phyloP scores from a whole-genome alignment of 78 protist genomes.

The Dictyostelium firmibasis region DNA sequence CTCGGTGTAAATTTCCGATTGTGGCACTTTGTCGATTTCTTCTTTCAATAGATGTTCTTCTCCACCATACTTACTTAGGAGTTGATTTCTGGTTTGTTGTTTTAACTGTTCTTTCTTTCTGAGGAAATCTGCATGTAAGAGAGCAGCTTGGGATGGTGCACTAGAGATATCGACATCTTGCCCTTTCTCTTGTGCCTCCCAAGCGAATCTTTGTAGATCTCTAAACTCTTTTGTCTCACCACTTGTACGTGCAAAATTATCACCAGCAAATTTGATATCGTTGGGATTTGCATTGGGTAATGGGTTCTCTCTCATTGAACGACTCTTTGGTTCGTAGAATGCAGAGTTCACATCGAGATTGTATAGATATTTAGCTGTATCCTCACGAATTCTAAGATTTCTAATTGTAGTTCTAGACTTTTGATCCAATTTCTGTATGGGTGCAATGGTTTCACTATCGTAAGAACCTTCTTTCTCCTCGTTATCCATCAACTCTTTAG shows the following conservation, averaged over 20 bases:
- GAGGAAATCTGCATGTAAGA: constrained; percentile 67
- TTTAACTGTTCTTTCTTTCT: constrained; percentile 66
- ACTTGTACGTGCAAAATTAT: constrained; percentile 88
- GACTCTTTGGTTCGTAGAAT: constrained; percentile 98
- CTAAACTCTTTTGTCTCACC: constrained; percentile 92
- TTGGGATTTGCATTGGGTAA: constrained; percentile 31
- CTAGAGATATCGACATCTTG: constrained; percentile 92
- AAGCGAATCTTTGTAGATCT: constrained; percentile 86
- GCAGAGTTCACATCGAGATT: constrained; percentile 97
- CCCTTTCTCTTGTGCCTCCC: constrained; percentile 90
- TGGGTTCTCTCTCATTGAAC: constrained; percentile 97
- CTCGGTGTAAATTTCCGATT: constrained; percentile 95
- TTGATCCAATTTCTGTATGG: constrained; percentile 76
- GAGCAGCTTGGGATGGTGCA: constrained; percentile 94
- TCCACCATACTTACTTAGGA: constrained; percentile 95
- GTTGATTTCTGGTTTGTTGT: constrained; percentile 24
- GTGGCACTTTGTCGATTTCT: constrained; percentile 76
- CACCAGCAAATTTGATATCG: constrained; percentile 83
- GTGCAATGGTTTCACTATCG: constrained; percentile 68
- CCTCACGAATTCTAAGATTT: constrained; percentile 95
- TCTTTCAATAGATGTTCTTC: constrained; percentile 80
- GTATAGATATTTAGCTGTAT: constrained; percentile 97
- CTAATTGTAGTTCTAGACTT: constrained; percentile 88
- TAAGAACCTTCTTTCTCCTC: constrained; percentile 44
- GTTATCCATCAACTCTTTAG: constrained; percentile 39